Evolutionary conservation across 1,284 basidiomycete species (phyloP), one percentile per base, ranked within the genome.

Genomic region (Pascua sp.): DNA sequence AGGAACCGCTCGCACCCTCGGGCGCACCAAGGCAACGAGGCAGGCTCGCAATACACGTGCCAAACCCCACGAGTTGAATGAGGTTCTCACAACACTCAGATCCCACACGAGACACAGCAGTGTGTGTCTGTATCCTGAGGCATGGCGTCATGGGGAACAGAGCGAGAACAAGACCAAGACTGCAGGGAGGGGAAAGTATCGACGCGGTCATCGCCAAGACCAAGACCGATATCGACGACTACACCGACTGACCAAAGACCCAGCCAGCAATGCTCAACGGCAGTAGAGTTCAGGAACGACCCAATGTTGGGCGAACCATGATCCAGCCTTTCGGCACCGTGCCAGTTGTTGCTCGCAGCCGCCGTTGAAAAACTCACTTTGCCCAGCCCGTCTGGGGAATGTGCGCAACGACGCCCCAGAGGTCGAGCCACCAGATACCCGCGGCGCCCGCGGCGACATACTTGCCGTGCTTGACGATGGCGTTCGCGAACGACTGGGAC

Each of bases 391-490:
- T 53, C 8, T 63, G 56, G 16, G 66, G 51, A 11, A 71, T 59
- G 39, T 59, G 54, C 32, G 15, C 13, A 1, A 68, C 55, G 10
- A 57, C 66, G 13, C 55, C 58, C 8, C 40, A 37, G 13, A 75
- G 46, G 46, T 67, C 71, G 24, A 67, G 61, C 48, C 61, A 76
- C 76, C 76, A 78, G 43, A 67, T 65, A 0, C 74, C 74, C 10
- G 57, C 57, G 1, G 48, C 60, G 17, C 76, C 76, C 1, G 65
- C 53, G 8, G 65, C 46, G 38, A 78, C 67, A 49, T 76, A 78
- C 65, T 77, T 77, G 41, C 73, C 76, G 60, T 78, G 75, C 56
- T 75, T 73, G 50, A 72, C 47, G 49, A 62, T 45, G 8, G 32
- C 36, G 36, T 18, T 38, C 18, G 47, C 43, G 42, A 57, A 36